Evolutionary conservation across 345 rosid genomes (phyloP).

Genomic region (Eucalyptus marginata): DNA sequence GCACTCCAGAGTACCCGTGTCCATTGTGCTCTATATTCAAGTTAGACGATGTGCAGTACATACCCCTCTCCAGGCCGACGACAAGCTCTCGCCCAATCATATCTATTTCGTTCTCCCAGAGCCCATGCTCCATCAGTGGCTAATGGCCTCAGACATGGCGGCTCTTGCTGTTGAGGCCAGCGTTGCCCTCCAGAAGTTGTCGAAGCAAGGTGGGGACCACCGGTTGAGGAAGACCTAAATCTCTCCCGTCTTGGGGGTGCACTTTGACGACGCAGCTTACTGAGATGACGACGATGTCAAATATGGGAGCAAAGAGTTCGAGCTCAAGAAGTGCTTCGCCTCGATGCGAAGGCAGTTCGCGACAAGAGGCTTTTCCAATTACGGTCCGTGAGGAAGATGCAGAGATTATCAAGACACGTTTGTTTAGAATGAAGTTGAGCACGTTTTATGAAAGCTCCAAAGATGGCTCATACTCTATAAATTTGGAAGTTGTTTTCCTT

Average conservation of each 20-base stretch:
- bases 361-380: constrained; percentile 24
- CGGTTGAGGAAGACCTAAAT: no score
- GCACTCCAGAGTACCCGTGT: no score
- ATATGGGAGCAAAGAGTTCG: not conserved
- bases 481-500: no score
- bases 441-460: constrained; percentile 19
- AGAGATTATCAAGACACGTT: constrained; percentile 45
- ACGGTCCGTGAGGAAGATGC: constrained; percentile 38
- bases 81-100: no score
- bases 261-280: not conserved
- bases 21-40: no score
- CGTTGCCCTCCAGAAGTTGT: constrained; percentile 20
- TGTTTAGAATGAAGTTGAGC: constrained; percentile 47
- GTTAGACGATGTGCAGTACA: no score
- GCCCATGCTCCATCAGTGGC: constrained; percentile 42
- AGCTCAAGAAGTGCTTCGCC: no score
- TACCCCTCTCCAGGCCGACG: no score
- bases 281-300: not conserved
- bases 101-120: constrained; percentile 25
- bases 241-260: no score
- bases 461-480: no score
- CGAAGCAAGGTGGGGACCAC: no score
- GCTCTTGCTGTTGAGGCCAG: constrained; percentile 89
- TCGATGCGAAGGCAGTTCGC: not conserved
- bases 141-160: not conserved